Evolutionary conservation across 2,329 filamentous ascomycete genomes (phyloP).

Genomic region (Botrytis aclada): DNA sequence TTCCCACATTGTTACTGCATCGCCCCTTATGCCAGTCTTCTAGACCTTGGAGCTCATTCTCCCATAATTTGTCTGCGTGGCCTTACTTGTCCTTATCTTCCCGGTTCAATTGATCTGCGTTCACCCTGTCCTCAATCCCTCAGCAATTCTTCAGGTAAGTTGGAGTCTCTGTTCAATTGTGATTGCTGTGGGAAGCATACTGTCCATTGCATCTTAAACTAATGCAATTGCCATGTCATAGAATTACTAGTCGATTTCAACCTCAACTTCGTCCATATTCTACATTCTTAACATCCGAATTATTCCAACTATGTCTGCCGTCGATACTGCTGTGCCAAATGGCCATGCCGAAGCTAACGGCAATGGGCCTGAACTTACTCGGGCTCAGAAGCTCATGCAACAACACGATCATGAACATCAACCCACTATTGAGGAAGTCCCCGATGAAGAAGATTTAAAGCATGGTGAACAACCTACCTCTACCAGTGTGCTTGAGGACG

Average conservation of each 20-base stretch:
- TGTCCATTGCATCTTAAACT: neutral
- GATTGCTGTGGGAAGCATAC: neutral
- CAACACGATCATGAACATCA: constrained; percentile 56
- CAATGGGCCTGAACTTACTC: constrained; percentile 26
- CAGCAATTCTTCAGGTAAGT: constrained; percentile 12
- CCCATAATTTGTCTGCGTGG: constrained; percentile 31
- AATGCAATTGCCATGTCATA: constrained; percentile 1
- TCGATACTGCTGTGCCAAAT: constrained; percentile 23
- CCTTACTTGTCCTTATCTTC: constrained; percentile 27
- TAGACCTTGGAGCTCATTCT: constrained; percentile 26
- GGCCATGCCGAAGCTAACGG: constrained; percentile 28
- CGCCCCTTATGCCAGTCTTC: constrained; percentile 32
- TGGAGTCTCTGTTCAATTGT: neutral
- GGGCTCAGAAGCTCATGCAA: constrained; percentile 58
- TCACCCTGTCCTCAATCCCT: constrained; percentile 6
- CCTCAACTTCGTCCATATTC: constrained; percentile 11
- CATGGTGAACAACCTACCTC: constrained; percentile 51
- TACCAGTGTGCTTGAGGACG: constrained; percentile 38
- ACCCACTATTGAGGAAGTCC: constrained; percentile 74
- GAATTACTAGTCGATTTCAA: constrained; percentile 13
- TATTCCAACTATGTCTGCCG: constrained; percentile 32
- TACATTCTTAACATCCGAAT: neutral
- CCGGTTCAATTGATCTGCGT: constrained; percentile 24
- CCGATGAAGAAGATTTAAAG: constrained; percentile 74
- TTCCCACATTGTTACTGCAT: constrained; percentile 22